phyloP scores from a whole-genome alignment of 768 basidiomycete genomes.

The Lactifluus rugatus region DNA sequence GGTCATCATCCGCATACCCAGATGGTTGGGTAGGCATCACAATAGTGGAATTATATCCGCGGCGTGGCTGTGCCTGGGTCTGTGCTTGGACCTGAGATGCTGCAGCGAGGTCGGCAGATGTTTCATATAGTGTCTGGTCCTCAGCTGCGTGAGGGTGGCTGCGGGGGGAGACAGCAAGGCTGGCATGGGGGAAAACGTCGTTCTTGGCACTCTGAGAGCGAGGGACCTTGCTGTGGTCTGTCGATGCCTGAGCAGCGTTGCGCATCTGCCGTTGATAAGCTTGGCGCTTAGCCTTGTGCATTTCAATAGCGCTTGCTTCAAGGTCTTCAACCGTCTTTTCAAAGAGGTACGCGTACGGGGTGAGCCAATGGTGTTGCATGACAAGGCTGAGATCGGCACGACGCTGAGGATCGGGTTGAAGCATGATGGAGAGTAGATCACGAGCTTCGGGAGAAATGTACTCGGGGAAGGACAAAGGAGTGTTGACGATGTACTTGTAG shows the following conservation, averaged over 20 bases:
- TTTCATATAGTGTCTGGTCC: constrained; percentile 46
- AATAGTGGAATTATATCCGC: constrained; percentile 28
- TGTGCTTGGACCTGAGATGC: constrained; percentile 23
- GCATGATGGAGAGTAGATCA: constrained; percentile 81
- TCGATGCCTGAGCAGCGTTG: constrained; percentile 32
- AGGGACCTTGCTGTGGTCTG: constrained; percentile 27
- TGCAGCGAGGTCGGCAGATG: constrained; percentile 49
- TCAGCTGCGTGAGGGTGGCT: constrained; percentile 39
- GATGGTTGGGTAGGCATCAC: constrained; percentile 36
- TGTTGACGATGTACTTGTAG: constrained; percentile 98
- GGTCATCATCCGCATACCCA: constrained; percentile 53
- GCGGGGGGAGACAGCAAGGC: constrained; percentile 27
- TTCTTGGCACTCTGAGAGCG: constrained; percentile 50
- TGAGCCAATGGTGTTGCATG: constrained; percentile 86
- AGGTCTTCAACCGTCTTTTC: constrained; percentile 65
- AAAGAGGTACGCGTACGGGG: constrained; percentile 54
- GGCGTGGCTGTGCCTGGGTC: constrained; percentile 23
- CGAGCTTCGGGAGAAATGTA: constrained; percentile 80
- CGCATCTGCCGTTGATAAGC: constrained; percentile 78
- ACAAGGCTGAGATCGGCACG: constrained; percentile 69
- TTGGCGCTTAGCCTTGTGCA: constrained; percentile 73
- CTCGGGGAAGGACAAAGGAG: constrained; percentile 93
- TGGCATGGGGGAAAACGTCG: constrained; percentile 32
- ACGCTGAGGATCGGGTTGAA: constrained; percentile 80
- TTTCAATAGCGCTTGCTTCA: constrained; percentile 71